These are phyloP conservation scores for Lasiodiplodia sp. DNA, from an alignment of 2,329 filamentous ascomycete species.

Conservation along the genomic window DNA sequence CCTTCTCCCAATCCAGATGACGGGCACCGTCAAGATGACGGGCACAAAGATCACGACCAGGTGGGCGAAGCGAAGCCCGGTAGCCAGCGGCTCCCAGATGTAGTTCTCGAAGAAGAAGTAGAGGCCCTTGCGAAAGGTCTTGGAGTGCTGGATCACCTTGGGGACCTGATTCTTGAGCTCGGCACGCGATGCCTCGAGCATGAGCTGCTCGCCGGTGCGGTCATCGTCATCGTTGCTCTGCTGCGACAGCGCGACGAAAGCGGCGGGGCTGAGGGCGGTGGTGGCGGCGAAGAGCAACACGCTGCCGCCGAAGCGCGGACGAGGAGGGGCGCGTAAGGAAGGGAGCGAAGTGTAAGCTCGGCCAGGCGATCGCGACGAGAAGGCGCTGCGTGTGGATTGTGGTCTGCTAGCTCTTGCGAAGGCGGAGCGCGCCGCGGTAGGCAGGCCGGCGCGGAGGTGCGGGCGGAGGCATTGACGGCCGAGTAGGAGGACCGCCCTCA, in stretches of 20 bases:
- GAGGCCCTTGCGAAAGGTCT: constrained; percentile 64
- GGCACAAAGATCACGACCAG: constrained; percentile 89
- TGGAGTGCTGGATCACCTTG: constrained; percentile 66
- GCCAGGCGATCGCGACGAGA: constrained; percentile 8
- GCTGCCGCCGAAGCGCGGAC: background rate
- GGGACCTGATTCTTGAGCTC: constrained; percentile 77
- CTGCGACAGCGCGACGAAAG: constrained; percentile 55
- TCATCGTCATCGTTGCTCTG: constrained; percentile 57
- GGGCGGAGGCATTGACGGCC: constrained; percentile 59
- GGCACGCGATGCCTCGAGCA: constrained; percentile 81
- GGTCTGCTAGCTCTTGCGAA: constrained; percentile 13
- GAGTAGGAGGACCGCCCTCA: constrained; percentile 59
- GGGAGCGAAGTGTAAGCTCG: constrained; percentile 4
- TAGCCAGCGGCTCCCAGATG: constrained; percentile 84
- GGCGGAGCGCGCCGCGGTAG: constrained; percentile 36
- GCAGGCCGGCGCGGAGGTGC: constrained; percentile 42
- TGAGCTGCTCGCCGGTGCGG: constrained; percentile 81
- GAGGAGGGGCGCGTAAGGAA: constrained; percentile 26
- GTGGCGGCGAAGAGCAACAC: constrained; percentile 21
- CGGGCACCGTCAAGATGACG: constrained; percentile 80
- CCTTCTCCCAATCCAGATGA: constrained; percentile 77
- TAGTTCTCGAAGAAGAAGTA: constrained; percentile 74
- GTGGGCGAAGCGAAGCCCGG: constrained; percentile 85
- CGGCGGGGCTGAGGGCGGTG: constrained; percentile 59
- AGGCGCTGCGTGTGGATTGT: constrained; percentile 11